Evolutionary conservation across 139 green algal species (phyloP), one percentile per base, ranked within the genome.

Genomic region (Yamagishiella unicocca): DNA sequence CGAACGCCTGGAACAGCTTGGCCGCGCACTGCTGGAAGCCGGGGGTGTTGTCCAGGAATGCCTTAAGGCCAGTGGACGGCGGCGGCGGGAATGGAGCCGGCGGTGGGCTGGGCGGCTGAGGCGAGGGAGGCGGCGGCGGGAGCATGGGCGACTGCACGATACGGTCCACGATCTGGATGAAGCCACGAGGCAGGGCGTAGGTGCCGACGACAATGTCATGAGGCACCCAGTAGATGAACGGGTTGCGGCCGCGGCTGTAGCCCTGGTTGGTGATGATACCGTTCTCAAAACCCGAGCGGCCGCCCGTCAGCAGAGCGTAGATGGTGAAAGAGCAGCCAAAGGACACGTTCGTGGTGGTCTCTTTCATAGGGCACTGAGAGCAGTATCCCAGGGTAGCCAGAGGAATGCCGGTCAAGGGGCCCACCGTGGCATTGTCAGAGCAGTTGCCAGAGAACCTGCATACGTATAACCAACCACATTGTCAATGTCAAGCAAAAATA

Each of bases 151-250:
- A 67, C 64, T 78, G 80, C n/a, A 86, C 43, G 64, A 86, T 53
- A 64, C 80, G 80, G n/a, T 86, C 80, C 1, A 86, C 64, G 2
- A 86, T 50, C 43, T 86, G 80, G 6, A 86, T 27, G 33, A 54
- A 86, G 33, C 79, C 79, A 2, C 33, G 38, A 6, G 61, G 61
- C 29, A 35, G 4, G 40, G 42, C 79, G 42, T 64, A 77, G 31
- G 42, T n/a, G 42, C 64, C 80, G 31, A 77, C 43, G 2, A 67
- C 43, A 14, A 86, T 77, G 33, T 86, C 64, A 8, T 86, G n/a
- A 9, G 80, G 80, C 1, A 86, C 43, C 43, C 43, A 77, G 66
- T 86, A 53, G 25, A 54, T 38, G 43, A 86, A 61, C 5, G 80
- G 80, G n/a, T 1, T 35, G 40, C 61, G 58, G 27, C 61, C 61